Conservation (phyloP, 148 eudicot species). For the Oxyria digyna region DNA sequence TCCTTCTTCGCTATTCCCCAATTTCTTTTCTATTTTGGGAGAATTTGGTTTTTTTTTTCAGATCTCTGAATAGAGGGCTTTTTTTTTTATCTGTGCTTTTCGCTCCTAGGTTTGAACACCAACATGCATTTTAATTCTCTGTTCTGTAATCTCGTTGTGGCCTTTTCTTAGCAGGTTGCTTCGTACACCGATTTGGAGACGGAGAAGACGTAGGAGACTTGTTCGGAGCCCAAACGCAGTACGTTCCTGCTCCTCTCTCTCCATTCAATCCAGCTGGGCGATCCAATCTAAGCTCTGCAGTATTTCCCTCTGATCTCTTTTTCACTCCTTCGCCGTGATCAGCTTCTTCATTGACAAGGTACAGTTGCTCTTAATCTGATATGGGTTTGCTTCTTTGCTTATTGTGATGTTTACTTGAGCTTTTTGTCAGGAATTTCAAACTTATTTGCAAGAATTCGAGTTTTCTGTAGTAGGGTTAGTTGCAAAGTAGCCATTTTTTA, state of each 20-base stretch:
- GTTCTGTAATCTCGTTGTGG: no score
- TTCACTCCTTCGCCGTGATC: background rate
- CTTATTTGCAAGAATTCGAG: background rate
- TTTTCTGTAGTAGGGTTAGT: background rate
- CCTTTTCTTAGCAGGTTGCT: no score
- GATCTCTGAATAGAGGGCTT: no score
- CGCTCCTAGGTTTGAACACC: no score
- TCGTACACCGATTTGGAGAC: no score
- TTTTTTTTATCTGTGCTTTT: no score
- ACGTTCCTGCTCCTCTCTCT: background rate
- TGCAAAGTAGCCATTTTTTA: background rate
- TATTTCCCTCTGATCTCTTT: background rate
- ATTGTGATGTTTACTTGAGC: background rate
- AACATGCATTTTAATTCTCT: no score
- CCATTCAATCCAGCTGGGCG: conserved; percentile 2
- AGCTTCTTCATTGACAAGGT: background rate
- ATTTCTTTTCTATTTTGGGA: no score
- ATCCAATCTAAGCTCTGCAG: background rate
- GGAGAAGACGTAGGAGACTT: no score
- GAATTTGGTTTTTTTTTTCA: no score
- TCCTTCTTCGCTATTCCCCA: no score
- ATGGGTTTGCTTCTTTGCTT: background rate
- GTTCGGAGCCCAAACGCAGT: no score
- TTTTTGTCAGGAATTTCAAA: background rate
- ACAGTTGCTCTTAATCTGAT: background rate